A percentile compares a stretch with the other conserved stretches of the same genome.
These are phyloP conservation scores for Neopestalotiopsis rosae DNA, from an alignment of 2,329 filamentous ascomycete genomes.

Conservation along the genomic window DNA sequence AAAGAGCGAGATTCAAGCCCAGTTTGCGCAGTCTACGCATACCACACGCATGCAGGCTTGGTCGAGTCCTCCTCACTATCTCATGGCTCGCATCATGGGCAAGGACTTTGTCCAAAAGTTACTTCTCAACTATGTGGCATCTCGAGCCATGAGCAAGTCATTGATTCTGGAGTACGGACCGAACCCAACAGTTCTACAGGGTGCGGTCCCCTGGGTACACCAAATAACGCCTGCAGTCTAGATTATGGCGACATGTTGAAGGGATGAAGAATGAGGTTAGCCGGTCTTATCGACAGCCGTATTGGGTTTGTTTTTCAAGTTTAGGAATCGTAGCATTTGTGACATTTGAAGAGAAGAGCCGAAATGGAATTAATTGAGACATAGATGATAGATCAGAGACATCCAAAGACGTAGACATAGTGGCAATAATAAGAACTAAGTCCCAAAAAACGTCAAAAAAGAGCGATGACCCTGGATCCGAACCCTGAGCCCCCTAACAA, in stretches of 20 bases:
- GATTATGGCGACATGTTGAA: not conserved
- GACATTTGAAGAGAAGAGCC: too few species aligned
- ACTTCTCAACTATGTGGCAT: not conserved
- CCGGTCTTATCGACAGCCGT: too few species aligned
- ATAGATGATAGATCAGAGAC: too few species aligned
- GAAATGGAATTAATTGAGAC: too few species aligned
- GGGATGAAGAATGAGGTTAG: too few species aligned
- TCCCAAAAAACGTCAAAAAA: too few species aligned
- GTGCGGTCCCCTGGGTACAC: not conserved
- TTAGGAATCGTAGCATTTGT: too few species aligned
- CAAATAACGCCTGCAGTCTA: not conserved
- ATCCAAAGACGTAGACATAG: too few species aligned
- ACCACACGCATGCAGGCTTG: not conserved
- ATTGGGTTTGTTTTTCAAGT: too few species aligned
- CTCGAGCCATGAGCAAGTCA: not conserved
- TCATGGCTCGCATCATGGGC: constrained; percentile 1
- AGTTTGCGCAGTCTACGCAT: not conserved
- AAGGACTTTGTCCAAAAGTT: not conserved
- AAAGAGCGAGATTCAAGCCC: not conserved
- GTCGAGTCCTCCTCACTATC: not conserved
- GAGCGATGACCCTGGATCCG: too few species aligned
- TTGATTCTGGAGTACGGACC: not conserved
- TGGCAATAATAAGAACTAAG: too few species aligned
- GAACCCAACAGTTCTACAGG: not conserved
- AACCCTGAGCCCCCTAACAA: too few species aligned